Evolutionary conservation across 2,329 filamentous ascomycete genomes (phyloP), one percentile per base, ranked within the genome.

Genomic region (Aspergillus spinulosporus): DNA sequence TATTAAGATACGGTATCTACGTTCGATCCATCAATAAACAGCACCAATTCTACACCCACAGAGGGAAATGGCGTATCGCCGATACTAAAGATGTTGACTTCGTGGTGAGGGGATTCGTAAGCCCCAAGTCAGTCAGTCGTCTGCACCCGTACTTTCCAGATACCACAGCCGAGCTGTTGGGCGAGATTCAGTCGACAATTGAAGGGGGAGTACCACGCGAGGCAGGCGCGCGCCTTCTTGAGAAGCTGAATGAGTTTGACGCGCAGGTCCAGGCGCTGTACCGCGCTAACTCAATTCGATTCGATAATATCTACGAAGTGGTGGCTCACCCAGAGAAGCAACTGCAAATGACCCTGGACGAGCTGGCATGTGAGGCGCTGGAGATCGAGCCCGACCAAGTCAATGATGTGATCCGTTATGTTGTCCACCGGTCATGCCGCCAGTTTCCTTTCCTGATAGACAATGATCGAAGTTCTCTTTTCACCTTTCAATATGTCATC

Each of bases 71-170:
- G 76, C 69, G 76, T 3, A 64, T 76, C 15, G 69, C 68, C 34
- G 63, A 61, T 6, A 65, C 74, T 3, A 66, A 62, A 15, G 65
- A 70, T 32, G 67, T 83, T 6, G 74, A 78, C 45, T 84, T 80
- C 62, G 73, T 78, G 7, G 71, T 84, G 8, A 77, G 80, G 47
- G 70, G 72, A 26, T 83, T 81, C 61, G 74, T 81, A 7, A 68
- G 78, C 29, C 71, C 70, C 2, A 68, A 76, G 29, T 59, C 79
- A 28, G 60, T 86, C 3, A 64, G 76, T 9, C 73, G 77, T 1
- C 65, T 86, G 3, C 56, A 80, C 7, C 76, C 79, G 3, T 80
- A 81, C 64, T 71, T 86, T 3, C 84, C 84, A 0, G 64, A 69
- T 32, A 42, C 50, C 1, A 53, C 64, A 11, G 65, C 72, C 4